Evolutionary conservation across 2,329 filamentous ascomycete species (phyloP).

Genomic region (Ascochyta fabae): DNA sequence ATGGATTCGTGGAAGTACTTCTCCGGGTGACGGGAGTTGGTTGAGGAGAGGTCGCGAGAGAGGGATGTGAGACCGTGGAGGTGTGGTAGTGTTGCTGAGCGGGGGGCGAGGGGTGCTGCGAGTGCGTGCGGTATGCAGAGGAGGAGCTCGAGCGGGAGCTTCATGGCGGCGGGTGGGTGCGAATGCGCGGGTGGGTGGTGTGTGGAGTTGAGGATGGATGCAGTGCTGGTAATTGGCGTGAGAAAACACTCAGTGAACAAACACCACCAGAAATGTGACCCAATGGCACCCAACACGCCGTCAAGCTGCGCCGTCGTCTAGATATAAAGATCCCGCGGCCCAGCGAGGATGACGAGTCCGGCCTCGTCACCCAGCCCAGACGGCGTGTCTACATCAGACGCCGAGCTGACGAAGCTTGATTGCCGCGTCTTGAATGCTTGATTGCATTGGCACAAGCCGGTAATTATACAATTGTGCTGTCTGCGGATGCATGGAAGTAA

Average conservation of each 20-base stretch:
- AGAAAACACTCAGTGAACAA: too few species aligned
- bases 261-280: too few species aligned
- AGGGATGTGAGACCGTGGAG: constrained; percentile 14
- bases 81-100: constrained; percentile 10
- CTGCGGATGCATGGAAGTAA: too few species aligned
- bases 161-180: background rate
- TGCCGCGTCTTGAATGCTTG: background rate
- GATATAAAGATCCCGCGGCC: background rate
- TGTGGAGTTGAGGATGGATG: too few species aligned
- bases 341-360: constrained; percentile 9
- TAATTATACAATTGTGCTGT: too few species aligned
- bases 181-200: background rate
- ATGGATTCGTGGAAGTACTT: constrained; percentile 48
- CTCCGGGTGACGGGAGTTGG: constrained; percentile 17
- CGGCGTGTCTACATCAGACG: background rate
- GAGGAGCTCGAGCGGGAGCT: constrained; percentile 7
- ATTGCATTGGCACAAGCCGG: too few species aligned
- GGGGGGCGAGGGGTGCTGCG: background rate
- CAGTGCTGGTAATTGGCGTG: too few species aligned
- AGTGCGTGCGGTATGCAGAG: background rate
- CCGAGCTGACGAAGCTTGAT: constrained; percentile 11
- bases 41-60: constrained; percentile 27
- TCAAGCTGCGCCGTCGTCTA: too few species aligned
- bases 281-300: too few species aligned
- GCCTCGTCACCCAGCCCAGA: constrained; percentile 4